Evolutionary conservation across 2,329 filamentous ascomycete species (phyloP), one percentile per base, ranked within the genome.

Genomic region (Botryotinia calthae): DNA sequence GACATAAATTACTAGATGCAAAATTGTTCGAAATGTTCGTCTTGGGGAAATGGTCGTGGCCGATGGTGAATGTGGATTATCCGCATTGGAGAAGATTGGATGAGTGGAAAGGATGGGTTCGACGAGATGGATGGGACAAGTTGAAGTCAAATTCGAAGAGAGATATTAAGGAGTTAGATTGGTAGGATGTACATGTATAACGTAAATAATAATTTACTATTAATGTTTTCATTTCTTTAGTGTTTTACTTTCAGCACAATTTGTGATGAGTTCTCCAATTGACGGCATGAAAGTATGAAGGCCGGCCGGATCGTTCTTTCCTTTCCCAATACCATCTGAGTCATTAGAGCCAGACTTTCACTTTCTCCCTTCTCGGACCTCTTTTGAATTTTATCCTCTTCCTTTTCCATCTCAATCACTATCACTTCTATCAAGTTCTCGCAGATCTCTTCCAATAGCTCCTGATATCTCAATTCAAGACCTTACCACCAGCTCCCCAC

Each of bases 21-120:
- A 72, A 72, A 20, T 67, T 72, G 20, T 72, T 72, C 20, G 70
- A 71, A 37, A 71, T 71, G 61, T 71, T 71, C n/a, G 61, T 65
- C 0, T 5, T 71, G 34, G 61, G 70, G 2, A 71, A 58, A 40
- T 71, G 70, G 59, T 48, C 48, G 0, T 71, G 70, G 70, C 70
- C 70, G 25, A 71, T 71, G 70, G n/a, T n/a, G 12, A 71, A 71
- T 58, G 18, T 31, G 2, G 70, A 71, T 42, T 71, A 31, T 65
- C 70, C 70, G 22, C 59, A 71, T 65, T 72, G 63, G 61, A 62
- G 54, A 68, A 10, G 31, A 31, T 40, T 68, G 28, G 48, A 67
- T 62, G 71, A 68, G 54, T 72, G 71, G 71, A 66, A 31, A 64
- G 63, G 71, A 4, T 72, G 71, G 61, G 46, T 48, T 10, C 68